These are phyloP conservation scores for Liquidambar formosana DNA, from an alignment of 164 flowering plant genomes.

Conservation along the genomic window DNA sequence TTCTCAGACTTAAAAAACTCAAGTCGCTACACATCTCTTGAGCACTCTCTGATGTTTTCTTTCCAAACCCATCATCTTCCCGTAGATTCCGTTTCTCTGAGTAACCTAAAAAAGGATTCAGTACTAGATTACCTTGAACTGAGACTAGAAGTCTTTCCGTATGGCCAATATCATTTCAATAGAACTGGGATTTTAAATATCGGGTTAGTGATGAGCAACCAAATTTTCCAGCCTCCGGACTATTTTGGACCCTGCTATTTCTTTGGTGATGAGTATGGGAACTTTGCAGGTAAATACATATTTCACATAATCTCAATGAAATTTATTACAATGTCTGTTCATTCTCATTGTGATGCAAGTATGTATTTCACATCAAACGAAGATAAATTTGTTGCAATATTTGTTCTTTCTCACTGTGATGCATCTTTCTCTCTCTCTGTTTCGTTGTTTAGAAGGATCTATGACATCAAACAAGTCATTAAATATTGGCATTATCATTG, in stretches of 20 bases:
- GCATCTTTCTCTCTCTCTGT: neutral
- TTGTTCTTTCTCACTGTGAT: neutral
- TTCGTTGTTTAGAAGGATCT: slow-evolving; percentile 4
- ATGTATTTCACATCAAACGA: neutral
- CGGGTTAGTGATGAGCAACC: slow-evolving; percentile 44
- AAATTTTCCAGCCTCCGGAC: slow-evolving; percentile 36
- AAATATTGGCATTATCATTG: slow-evolving; percentile 33
- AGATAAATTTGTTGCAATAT: neutral
- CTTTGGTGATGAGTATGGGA: slow-evolving; percentile 23
- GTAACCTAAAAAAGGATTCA: slow-evolving; percentile 33
- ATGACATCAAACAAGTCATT: slow-evolving; percentile 27
- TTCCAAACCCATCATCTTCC: slow-evolving; percentile 32
- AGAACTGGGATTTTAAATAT: slow-evolving; percentile 31
- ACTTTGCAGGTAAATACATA: slow-evolving; percentile 35
- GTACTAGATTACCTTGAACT: slow-evolving; percentile 32
- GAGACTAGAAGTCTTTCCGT: slow-evolving; percentile 42
- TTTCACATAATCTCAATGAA: neutral
- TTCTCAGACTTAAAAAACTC: slow-evolving; percentile 39
- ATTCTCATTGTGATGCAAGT: neutral
- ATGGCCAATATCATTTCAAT: slow-evolving; percentile 39
- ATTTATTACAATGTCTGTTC: neutral
- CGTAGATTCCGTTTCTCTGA: slow-evolving; percentile 51
- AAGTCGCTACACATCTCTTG: slow-evolving; percentile 26
- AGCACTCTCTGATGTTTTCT: slow-evolving; percentile 20
- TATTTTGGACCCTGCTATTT: slow-evolving; percentile 49